These are phyloP conservation scores for Botrytis cinerea DNA, from an alignment of 2,329 filamentous ascomycete species.

Conservation along the genomic window DNA sequence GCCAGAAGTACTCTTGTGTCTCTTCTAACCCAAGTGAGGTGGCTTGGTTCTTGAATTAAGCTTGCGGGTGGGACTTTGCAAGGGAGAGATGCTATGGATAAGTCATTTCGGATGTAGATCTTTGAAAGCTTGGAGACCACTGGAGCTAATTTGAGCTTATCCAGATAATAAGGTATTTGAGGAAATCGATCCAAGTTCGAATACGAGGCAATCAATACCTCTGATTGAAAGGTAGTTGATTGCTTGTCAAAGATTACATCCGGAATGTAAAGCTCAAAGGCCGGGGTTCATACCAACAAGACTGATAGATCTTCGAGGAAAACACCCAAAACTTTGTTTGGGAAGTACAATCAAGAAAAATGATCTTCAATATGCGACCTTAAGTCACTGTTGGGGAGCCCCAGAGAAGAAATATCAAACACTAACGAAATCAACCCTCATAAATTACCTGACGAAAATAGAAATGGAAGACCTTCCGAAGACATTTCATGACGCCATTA, in stretches of 20 bases:
- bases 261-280: background rate
- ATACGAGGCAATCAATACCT: background rate
- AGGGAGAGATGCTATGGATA: no score
- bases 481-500: background rate
- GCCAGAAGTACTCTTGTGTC: no score
- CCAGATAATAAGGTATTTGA: background rate
- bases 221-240: background rate
- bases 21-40: no score
- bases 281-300: background rate
- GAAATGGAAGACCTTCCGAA: background rate
- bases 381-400: background rate
- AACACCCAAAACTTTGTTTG: background rate
- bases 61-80: rapidly evolving
- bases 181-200: rapidly evolving
- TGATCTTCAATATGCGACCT: background rate
- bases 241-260: background rate
- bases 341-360: background rate
- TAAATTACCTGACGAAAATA: background rate
- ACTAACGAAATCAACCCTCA: background rate
- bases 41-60: no score
- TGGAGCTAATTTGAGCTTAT: rapidly evolving
- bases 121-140: background rate
- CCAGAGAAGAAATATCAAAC: background rate
- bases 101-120: background rate
- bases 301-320: background rate